A percentile compares a stretch with the other conserved stretches of the same genome.
These are phyloP conservation scores for Fusarium fracticaudum DNA, from an alignment of 2,329 filamentous ascomycete genomes.

Conservation along the genomic window DNA sequence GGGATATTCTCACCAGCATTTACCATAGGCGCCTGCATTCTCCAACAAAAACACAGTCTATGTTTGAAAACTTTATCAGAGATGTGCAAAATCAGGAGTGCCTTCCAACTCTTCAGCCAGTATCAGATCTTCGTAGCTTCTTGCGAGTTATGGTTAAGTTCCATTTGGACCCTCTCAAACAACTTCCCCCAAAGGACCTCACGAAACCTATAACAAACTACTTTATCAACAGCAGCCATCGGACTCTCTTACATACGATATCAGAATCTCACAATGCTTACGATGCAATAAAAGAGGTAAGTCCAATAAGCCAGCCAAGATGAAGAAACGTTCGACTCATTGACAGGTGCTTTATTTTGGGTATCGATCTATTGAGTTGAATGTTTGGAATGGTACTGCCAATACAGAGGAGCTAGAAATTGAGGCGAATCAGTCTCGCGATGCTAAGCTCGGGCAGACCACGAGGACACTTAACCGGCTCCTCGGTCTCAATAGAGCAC, in stretches of 20 bases:
- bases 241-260: not conserved
- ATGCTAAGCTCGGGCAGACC: not conserved
- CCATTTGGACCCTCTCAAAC: fast-evolving
- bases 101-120: fast-evolving
- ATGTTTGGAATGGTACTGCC: not conserved
- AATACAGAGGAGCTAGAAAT: fast-evolving
- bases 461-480: fast-evolving
- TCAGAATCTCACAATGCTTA: fast-evolving
- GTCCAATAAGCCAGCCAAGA: fast-evolving
- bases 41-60: not conserved
- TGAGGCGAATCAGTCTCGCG: too few relatives aligned
- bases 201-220: not conserved
- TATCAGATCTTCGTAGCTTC: fast-evolving
- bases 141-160: fast-evolving
- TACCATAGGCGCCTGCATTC: fast-evolving
- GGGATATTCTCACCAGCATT: not conserved
- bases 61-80: not conserved
- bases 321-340: fast-evolving
- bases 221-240: not conserved
- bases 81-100: fast-evolving
- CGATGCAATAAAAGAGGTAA: fast-evolving
- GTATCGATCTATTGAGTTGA: fast-evolving
- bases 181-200: not conserved
- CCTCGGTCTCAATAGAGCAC: fast-evolving
- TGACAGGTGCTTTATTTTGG: fast-evolving